A percentile compares a stretch with the other conserved stretches of the same genome.
Conservation (phyloP, 202 grass and related monocot species). For the Carex arenaria region DNA sequence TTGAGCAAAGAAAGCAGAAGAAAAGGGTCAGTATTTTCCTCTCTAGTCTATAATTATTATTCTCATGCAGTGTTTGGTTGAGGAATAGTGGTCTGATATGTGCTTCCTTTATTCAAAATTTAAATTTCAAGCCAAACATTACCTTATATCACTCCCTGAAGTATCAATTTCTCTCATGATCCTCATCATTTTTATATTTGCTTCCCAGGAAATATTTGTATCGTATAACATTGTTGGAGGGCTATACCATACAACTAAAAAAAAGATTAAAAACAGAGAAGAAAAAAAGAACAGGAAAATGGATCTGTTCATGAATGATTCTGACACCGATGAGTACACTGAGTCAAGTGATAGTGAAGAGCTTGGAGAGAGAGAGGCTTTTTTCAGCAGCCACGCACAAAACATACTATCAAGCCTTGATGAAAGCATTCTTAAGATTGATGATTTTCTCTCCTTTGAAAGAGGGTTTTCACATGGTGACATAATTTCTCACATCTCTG, state of each 20-base stretch:
- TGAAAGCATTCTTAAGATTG: slow-evolving; percentile 80
- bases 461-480: slow-evolving; percentile 79
- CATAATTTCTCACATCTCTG: slow-evolving; percentile 54
- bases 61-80: neutral
- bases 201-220: slow-evolving; percentile 10
- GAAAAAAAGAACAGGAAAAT: slow-evolving; percentile 30
- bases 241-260: neutral
- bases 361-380: slow-evolving; percentile 60
- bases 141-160: neutral
- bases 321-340: slow-evolving; percentile 53
- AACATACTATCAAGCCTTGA: slow-evolving; percentile 76
- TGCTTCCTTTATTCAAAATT: neutral
- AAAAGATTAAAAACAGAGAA: neutral
- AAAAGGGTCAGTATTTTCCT: slow-evolving; percentile 19
- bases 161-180: neutral
- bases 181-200: neutral
- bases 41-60: neutral
- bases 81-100: neutral
- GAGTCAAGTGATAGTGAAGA: slow-evolving; percentile 89
- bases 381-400: slow-evolving; percentile 50
- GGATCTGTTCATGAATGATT: slow-evolving; percentile 60
- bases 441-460: slow-evolving; percentile 84
- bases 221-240: slow-evolving; percentile 6
- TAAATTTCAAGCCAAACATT: neutral
- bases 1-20: slow-evolving; percentile 10